A percentile compares a stretch with the other conserved stretches of the same genome.
Evolutionary conservation across 1,284 basidiomycete species (phyloP).

Genomic region (Wallemia mellicola): DNA sequence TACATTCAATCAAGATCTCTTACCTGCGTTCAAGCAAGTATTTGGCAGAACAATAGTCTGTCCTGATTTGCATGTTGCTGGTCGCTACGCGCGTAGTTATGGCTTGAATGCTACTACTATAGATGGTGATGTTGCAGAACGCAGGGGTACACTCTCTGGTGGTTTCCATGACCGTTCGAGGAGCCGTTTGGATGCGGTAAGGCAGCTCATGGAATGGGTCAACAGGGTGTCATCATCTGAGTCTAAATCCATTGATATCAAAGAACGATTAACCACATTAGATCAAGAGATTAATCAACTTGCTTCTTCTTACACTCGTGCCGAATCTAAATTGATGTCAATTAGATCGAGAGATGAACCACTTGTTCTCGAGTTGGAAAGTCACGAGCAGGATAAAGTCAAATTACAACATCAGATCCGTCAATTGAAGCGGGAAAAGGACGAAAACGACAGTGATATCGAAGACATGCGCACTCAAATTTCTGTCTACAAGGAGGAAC

Average conservation of each 20-base stretch:
- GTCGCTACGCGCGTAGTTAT: constrained; percentile 79
- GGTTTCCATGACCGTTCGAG: constrained; percentile 79
- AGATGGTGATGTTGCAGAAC: constrained; percentile 89
- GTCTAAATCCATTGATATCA: constrained; percentile 38
- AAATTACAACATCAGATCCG: constrained; percentile 7
- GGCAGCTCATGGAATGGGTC: constrained; percentile 45
- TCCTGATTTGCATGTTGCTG: constrained; percentile 63
- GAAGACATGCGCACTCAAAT: constrained; percentile 17
- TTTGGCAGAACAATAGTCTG: constrained; percentile 95
- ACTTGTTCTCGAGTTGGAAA: constrained; percentile 30
- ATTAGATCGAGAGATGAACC: constrained; percentile 30
- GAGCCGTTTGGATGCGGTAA: constrained; percentile 66
- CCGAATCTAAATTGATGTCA: constrained; percentile 40
- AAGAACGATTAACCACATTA: constrained; percentile 30
- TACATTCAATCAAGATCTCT: constrained; percentile 35
- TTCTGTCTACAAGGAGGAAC: constrained; percentile 35
- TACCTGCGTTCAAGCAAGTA: constrained; percentile 83
- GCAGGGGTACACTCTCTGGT: constrained; percentile 80
- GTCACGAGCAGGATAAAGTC: constrained; percentile 28
- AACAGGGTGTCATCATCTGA: constrained; percentile 36
- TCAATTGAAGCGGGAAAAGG: constrained; percentile 40
- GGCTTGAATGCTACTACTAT: constrained; percentile 88
- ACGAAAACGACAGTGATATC: constrained; percentile 25
- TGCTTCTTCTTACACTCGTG: constrained; percentile 37
- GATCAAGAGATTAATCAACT: constrained; percentile 67